These are phyloP conservation scores for Plasmodium chabaudi DNA, from an alignment of 169 alveolate species.

Conservation along the genomic window DNA sequence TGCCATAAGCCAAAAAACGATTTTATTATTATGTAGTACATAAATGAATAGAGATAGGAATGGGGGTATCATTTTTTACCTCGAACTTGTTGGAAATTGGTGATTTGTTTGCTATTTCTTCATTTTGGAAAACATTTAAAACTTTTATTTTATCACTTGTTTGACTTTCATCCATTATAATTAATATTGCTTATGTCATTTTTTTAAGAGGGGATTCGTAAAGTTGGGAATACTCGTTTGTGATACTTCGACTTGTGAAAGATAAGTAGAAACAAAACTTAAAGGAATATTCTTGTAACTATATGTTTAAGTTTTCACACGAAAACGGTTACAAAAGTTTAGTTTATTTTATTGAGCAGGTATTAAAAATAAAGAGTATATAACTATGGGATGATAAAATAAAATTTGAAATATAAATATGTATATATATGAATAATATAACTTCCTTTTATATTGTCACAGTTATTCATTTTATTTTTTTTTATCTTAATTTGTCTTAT, in stretches of 20 bases:
- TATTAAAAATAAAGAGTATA: background rate
- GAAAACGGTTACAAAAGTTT: slow-evolving; percentile 25
- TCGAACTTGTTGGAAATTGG: slow-evolving; percentile 45
- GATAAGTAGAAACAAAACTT: background rate
- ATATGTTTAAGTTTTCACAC: slow-evolving; percentile 42
- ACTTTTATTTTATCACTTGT: slow-evolving; percentile 64
- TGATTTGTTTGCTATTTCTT: slow-evolving; percentile 33
- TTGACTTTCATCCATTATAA: slow-evolving; percentile 53
- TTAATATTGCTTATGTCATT: slow-evolving; percentile 8
- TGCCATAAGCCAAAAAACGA: background rate
- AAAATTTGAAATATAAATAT: too few relatives aligned
- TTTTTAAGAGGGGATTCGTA: background rate
- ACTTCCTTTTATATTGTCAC: too few relatives aligned
- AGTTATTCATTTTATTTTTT: too few relatives aligned
- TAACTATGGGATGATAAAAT: background rate
- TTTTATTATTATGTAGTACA: background rate
- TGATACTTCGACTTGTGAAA: background rate
- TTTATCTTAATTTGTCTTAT: too few relatives aligned
- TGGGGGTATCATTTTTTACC: slow-evolving; percentile 18
- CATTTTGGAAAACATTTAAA: slow-evolving; percentile 68
- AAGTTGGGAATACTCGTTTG: background rate
- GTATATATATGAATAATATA: too few relatives aligned
- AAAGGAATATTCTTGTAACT: background rate
- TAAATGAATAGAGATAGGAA: background rate
- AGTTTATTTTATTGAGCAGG: background rate